Evolutionary conservation across 106 monocot species (phyloP).

Genomic region (Dactylorhiza incarnata): DNA sequence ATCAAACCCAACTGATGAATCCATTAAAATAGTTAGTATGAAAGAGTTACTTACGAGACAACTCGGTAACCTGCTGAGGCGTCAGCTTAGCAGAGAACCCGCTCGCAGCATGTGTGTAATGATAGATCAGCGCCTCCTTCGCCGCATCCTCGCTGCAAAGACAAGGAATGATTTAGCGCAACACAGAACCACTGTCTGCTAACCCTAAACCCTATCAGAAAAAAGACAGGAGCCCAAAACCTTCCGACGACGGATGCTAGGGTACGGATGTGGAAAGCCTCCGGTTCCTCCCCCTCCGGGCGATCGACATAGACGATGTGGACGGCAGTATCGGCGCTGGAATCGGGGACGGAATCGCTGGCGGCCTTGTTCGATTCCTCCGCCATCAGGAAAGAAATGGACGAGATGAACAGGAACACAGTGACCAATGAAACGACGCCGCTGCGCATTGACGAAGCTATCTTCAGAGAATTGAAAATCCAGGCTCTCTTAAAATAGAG

Average conservation of each 20-base stretch:
- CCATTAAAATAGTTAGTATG: not conserved
- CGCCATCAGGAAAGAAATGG: conserved; percentile 10
- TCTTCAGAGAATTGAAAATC: too few relatives aligned
- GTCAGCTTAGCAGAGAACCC: conserved; percentile 84
- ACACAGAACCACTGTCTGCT: not conserved
- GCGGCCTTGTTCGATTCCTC: conserved; percentile 1
- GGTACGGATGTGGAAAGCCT: conserved; percentile 55
- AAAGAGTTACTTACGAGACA: conserved; percentile 34
- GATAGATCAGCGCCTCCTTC: conserved; percentile 67
- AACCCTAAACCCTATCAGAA: conserved; percentile 3
- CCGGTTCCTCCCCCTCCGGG: conserved; percentile 37
- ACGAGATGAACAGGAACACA: not conserved
- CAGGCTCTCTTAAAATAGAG: too few relatives aligned
- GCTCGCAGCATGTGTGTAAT: conserved; percentile 58
- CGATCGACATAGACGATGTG: conserved; percentile 51
- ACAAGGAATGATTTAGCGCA: not conserved
- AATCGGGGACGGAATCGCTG: not conserved
- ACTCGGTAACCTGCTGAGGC: conserved; percentile 45
- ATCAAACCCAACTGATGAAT: not conserved
- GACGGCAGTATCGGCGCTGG: conserved; percentile 12
- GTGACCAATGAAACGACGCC: not conserved
- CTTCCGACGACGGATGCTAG: conserved; percentile 63
- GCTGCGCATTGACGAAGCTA: not conserved
- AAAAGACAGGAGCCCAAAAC: conserved; percentile 12
- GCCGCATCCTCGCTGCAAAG: conserved; percentile 42